These are phyloP conservation scores for Pythium angustatum DNA, from an alignment of 352 stramenopile genomes.

Conservation along the genomic window DNA sequence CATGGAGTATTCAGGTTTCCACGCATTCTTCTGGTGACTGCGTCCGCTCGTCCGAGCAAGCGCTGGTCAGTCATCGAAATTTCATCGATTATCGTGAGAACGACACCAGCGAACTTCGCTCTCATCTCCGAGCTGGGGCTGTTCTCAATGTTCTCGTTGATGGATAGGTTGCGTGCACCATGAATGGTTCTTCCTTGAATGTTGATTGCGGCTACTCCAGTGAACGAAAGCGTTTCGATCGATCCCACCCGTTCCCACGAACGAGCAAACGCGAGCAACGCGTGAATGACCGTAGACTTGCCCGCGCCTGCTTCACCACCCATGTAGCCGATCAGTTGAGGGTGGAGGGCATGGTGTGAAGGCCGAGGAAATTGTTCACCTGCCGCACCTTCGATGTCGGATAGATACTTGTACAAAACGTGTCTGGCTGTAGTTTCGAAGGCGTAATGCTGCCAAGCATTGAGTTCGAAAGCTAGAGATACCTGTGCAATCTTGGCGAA, in stretches of 20 bases:
- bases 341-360: neutral
- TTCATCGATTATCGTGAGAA: conserved; percentile 5
- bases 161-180: conserved; percentile 6
- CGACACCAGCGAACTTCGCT: neutral
- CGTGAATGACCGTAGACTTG: conserved; percentile 3
- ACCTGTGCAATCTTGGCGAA: conserved; percentile 2
- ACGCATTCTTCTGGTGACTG: neutral
- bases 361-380: neutral
- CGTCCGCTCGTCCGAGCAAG: neutral
- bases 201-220: neutral
- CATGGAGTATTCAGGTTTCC: neutral
- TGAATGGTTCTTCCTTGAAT: conserved; percentile 2
- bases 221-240: conserved; percentile 7
- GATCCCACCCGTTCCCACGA: conserved; percentile 3
- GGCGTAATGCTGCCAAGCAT: conserved; percentile 10
- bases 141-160: neutral
- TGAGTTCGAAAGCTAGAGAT: conserved; percentile 6
- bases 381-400: neutral
- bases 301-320: conserved; percentile 4
- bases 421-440: conserved; percentile 5
- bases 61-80: conserved; percentile 8
- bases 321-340: neutral
- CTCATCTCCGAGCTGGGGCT: neutral
- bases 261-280: neutral
- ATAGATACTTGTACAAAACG: conserved; percentile 7